These are phyloP conservation scores for Colletotrichum destructivum DNA, from an alignment of 2,329 filamentous ascomycete species.

Conservation along the genomic window DNA sequence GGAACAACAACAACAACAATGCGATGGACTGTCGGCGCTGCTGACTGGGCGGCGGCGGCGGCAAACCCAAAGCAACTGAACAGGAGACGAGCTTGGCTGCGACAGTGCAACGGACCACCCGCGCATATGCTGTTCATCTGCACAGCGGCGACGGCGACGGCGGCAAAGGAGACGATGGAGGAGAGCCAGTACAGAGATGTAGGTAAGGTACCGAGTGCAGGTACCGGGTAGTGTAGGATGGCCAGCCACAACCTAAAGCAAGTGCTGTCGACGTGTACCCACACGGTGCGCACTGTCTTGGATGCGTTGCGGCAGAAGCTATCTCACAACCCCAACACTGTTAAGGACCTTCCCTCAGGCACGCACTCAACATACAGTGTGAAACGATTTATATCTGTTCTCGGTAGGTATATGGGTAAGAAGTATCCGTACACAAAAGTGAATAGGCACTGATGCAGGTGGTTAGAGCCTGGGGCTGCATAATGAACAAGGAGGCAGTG, in stretches of 20 bases:
- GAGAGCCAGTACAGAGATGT: not conserved
- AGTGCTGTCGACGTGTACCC: not conserved
- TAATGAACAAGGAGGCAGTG: constrained; percentile 40
- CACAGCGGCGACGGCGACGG: constrained; percentile 9
- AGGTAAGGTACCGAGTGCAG: no score
- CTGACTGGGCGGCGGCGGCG: constrained; percentile 4
- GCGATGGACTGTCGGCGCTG: constrained; percentile 13
- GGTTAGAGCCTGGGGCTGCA: constrained; percentile 40
- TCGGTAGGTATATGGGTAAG: not conserved
- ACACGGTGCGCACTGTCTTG: not conserved
- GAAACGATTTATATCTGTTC: not conserved
- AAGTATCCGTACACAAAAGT: not conserved
- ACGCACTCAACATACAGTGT: constrained; percentile 9
- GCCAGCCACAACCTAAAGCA: constrained; percentile 11
- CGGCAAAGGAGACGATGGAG: not conserved
- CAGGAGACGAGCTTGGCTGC: not conserved
- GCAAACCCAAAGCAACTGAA: not conserved
- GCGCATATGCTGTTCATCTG: constrained; percentile 1
- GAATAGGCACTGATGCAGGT: constrained; percentile 29
- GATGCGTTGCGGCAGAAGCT: not conserved
- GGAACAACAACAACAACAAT: constrained; percentile 25
- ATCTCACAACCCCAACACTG: not conserved
- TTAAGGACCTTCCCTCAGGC: constrained; percentile 20
- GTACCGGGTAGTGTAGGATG: constrained; percentile 8
- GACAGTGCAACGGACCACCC: constrained; percentile 20